Evolutionary conservation across 805 yeast species (phyloP).

Genomic region (Schizosaccharomyces japonicus): DNA sequence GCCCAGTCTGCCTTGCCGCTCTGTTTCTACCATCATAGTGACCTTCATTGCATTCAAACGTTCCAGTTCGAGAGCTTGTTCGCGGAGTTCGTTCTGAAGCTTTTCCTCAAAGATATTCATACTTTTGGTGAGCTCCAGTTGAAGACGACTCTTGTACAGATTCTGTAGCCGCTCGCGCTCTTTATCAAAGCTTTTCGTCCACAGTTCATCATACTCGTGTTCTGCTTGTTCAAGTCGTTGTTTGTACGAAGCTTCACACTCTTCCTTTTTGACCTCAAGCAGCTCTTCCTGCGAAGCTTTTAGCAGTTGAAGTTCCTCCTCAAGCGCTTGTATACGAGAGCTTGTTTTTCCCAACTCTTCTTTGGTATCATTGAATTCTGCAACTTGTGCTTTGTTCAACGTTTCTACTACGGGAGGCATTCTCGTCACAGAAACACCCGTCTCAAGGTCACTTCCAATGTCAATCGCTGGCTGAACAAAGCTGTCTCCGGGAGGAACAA

Average conservation of each 20-base stretch:
- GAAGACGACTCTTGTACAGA: constrained; percentile 15
- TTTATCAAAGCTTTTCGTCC: constrained; percentile 16
- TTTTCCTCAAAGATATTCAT: constrained; percentile 46
- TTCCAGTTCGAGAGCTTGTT: constrained; percentile 24
- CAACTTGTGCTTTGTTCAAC: neutral
- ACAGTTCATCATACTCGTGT: constrained; percentile 30
- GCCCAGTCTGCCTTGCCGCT: constrained; percentile 58
- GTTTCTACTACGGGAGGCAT: neutral
- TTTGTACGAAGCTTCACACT: too few relatives aligned
- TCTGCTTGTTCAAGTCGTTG: too few relatives aligned
- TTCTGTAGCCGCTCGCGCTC: constrained; percentile 49
- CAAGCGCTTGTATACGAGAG: too few relatives aligned
- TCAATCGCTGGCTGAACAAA: neutral
- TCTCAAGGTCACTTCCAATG: neutral
- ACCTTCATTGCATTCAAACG: neutral
- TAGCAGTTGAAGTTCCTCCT: too few relatives aligned
- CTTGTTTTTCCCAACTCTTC: too few relatives aligned
- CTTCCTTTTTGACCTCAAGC: constrained; percentile 7
- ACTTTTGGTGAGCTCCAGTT: constrained; percentile 28
- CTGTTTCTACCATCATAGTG: constrained; percentile 28
- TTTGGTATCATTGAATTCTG: neutral
- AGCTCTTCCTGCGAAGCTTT: neutral
- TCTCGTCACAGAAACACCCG: neutral
- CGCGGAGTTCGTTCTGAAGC: constrained; percentile 43
- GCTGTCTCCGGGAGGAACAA: too few relatives aligned